Percentiles rank a stretch among this genome's conserved stretches.
phyloP scores from a whole-genome alignment of 2,329 filamentous ascomycete species.

The Periconia macrospinosa region DNA sequence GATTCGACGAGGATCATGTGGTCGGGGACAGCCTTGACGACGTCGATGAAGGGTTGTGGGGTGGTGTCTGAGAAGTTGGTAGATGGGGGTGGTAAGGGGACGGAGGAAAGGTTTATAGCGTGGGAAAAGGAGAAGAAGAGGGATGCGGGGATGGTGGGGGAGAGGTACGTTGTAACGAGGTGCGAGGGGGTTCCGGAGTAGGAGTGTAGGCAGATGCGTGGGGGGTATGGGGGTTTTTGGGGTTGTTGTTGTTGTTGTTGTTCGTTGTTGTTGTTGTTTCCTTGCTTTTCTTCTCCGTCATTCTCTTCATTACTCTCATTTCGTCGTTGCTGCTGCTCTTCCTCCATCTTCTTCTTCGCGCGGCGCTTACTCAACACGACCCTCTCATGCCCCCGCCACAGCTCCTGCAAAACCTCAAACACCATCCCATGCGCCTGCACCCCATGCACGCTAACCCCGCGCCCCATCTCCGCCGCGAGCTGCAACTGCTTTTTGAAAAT shows the following conservation, averaged over 20 bases:
- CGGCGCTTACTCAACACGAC: constrained; percentile 62
- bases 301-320: constrained; percentile 10
- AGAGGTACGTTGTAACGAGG: constrained; percentile 72
- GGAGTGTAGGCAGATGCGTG: constrained; percentile 89
- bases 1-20: constrained; percentile 84
- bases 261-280: background rate
- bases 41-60: constrained; percentile 61
- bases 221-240: constrained; percentile 73
- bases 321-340: constrained; percentile 14
- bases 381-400: constrained; percentile 72
- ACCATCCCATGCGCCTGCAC: constrained; percentile 76
- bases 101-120: constrained; percentile 71
- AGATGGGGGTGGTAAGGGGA: background rate
- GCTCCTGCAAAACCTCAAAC: constrained; percentile 64
- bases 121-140: constrained; percentile 89
- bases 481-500: constrained; percentile 70
- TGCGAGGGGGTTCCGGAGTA: constrained; percentile 79
- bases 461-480: constrained; percentile 67
- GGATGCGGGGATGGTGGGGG: constrained; percentile 69
- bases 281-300: constrained; percentile 4
- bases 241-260: background rate
- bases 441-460: constrained; percentile 70
- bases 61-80: constrained; percentile 39
- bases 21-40: constrained; percentile 73
- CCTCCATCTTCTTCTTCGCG: constrained; percentile 51